phyloP scores from a whole-genome alignment of 495 filamentous ascomycete species.

The Hyaloscypha hepaticicola region DNA sequence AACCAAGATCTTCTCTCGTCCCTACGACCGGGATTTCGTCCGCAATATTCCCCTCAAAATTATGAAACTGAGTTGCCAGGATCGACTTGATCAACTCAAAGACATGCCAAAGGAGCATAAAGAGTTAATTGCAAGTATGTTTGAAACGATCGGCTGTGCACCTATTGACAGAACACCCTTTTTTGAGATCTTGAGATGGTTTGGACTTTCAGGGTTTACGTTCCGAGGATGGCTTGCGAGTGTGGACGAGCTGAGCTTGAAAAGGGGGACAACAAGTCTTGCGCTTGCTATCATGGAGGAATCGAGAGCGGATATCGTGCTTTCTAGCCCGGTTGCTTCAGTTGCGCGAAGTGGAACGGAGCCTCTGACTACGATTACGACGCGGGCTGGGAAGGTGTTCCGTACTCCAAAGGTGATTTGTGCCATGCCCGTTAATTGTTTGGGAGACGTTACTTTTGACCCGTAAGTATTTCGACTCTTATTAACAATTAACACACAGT shows the following conservation, averaged over 20 bases:
- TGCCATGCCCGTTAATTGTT: not conserved
- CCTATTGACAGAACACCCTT: not conserved
- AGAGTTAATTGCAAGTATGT: constrained; percentile 7
- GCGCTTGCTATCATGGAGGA: constrained; percentile 6
- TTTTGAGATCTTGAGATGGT: constrained; percentile 9
- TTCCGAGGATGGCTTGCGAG: constrained; percentile 2
- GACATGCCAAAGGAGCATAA: constrained; percentile 2
- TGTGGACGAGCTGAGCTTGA: constrained; percentile 2
- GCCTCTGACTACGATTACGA: not conserved
- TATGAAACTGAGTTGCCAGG: not conserved
- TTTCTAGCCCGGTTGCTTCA: not conserved
- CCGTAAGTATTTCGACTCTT: not conserved
- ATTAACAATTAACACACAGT: not conserved
- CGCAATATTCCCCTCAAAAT: not conserved
- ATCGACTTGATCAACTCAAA: not conserved
- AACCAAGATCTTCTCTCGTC: not conserved
- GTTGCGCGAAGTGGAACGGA: not conserved
- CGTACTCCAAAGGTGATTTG: constrained; percentile 5
- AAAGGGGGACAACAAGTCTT: constrained; percentile 5
- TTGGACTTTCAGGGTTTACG: constrained; percentile 7
- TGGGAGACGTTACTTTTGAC: constrained; percentile 1
- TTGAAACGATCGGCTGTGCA: constrained; percentile 4
- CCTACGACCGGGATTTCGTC: not conserved
- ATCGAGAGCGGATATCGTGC: constrained; percentile 4
- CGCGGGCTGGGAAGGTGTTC: not conserved